Percentiles rank a stretch among this genome's conserved stretches.
Conservation (phyloP, 2,329 filamentous ascomycete genomes). For the Torrubiella hemipterigena region DNA sequence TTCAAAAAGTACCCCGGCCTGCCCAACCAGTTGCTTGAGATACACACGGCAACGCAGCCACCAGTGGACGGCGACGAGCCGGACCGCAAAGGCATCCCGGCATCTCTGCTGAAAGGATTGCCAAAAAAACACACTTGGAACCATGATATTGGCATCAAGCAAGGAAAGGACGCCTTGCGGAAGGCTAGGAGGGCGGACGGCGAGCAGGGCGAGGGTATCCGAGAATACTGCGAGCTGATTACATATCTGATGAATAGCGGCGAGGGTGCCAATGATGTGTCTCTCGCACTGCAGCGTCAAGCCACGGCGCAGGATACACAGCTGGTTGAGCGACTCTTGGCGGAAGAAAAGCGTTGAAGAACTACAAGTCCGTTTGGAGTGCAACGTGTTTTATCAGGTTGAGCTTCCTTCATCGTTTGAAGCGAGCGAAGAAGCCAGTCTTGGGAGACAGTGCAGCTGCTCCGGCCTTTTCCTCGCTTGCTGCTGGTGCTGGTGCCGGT, state of each 20-base stretch:
- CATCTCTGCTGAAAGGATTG: conserved; percentile 5
- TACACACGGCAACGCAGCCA: conserved; percentile 37
- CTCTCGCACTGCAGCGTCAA: conserved; percentile 29
- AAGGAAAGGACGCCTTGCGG: conserved; percentile 41
- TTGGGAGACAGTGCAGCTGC: too few species aligned
- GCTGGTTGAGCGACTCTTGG: conserved; percentile 36
- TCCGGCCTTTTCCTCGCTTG: too few species aligned
- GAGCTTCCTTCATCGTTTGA: conserved; percentile 23
- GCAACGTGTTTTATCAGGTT: background rate
- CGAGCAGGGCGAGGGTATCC: conserved; percentile 45
- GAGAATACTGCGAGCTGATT: conserved; percentile 49
- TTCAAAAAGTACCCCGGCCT: conserved; percentile 42
- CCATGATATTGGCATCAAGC: conserved; percentile 42
- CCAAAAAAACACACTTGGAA: conserved; percentile 38
- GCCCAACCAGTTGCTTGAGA: conserved; percentile 30
- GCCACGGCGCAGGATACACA: conserved; percentile 33
- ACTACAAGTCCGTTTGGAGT: background rate
- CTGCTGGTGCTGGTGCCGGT: too few species aligned
- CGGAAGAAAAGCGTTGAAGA: conserved; percentile 25
- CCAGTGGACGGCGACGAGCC: conserved; percentile 24
- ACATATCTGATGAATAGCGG: conserved; percentile 31
- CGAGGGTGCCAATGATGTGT: conserved; percentile 17
- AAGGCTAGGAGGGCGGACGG: conserved; percentile 34
- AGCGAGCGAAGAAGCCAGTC: conserved; percentile 28
- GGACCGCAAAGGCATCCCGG: conserved; percentile 18